Evolutionary conservation across 2,329 filamentous ascomycete species (phyloP), one percentile per base, ranked within the genome.

Genomic region (Fusarium torreyae): DNA sequence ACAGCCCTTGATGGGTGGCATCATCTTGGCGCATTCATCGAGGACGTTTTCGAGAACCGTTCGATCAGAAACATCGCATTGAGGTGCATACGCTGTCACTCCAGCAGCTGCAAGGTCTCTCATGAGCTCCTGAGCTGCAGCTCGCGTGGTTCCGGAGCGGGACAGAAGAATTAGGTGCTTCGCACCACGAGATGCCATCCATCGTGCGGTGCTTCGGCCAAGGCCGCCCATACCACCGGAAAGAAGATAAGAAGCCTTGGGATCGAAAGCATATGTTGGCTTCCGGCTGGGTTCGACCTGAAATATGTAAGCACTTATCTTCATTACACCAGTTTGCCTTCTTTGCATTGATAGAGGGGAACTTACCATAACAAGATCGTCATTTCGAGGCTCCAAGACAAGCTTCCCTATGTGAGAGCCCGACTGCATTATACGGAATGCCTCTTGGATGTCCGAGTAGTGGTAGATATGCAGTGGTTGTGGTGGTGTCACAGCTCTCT

Each of bases 31-130:
- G 11, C 74, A 52, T 24, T 74, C 66, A 4, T 52, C 44, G 1
- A 80, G 43, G 1, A 79, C 66, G 7, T 63, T 57, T 5, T 76
- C 68, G 7, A 81, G 77, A 11, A 66, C 64, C 4, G 51, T 68
- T 34, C 74, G 68, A 48, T 85, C 75, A 3, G 82, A 80, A 3
- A 88, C 83, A 57, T 89, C 83, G 73, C 87, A 88, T 11, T 75
- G 77, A 11, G 81, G 76, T 3, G 73, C 74, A 17, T 84, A 17
- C 1, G 42, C 46, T 7, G 39, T 34, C 10, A 58, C 58, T 2
- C 38, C 54, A 31, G 75, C 40, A 75, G 77, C 34, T 77, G 76
- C 10, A 14, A 57, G 45, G 36, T 57, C 54, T 3, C 51, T 26
- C 36, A 57, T 43, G 10, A 57, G 45, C n/a, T 42, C 45, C 15